Conservation (phyloP, 2,329 filamentous ascomycete species). For the Claviceps purpurea region DNA sequence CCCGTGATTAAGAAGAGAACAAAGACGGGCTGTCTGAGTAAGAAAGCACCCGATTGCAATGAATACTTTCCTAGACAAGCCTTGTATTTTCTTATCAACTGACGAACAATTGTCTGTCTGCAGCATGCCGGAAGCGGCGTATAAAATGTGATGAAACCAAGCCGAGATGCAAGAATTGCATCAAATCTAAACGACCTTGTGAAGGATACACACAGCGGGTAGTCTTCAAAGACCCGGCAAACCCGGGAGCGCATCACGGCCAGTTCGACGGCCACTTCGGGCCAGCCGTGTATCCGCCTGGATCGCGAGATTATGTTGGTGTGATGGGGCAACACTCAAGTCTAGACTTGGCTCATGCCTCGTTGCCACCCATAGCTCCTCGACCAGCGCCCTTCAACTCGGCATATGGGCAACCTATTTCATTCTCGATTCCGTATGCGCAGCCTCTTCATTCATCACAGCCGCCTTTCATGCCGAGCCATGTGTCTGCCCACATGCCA, state of each 20-base stretch:
- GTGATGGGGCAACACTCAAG: slow-evolving; percentile 12
- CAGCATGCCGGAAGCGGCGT: slow-evolving; percentile 81
- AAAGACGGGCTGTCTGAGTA: slow-evolving; percentile 86
- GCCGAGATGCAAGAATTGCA: slow-evolving; percentile 70
- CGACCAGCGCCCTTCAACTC: slow-evolving; percentile 28
- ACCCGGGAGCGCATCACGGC: slow-evolving; percentile 25
- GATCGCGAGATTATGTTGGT: slow-evolving; percentile 18
- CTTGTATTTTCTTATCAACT: slow-evolving; percentile 1
- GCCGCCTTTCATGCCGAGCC: slow-evolving; percentile 1
- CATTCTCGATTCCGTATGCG: slow-evolving; percentile 3
- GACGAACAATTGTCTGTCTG: slow-evolving; percentile 12
- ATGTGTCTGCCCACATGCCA: slow-evolving; percentile 7
- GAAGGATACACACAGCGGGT: slow-evolving; percentile 75
- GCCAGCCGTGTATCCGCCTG: slow-evolving; percentile 26
- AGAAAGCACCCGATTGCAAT: slow-evolving; percentile 20
- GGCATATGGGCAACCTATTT: slow-evolving; percentile 5
- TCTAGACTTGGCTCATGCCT: slow-evolving; percentile 24
- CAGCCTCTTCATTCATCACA: slow-evolving; percentile 1
- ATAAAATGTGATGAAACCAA: slow-evolving; percentile 95
- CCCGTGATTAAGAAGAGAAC: slow-evolving; percentile 53
- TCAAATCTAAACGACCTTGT: slow-evolving; percentile 72
- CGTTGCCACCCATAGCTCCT: slow-evolving; percentile 35
- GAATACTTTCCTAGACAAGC: background rate
- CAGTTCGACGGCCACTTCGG: slow-evolving; percentile 35
- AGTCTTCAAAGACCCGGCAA: slow-evolving; percentile 57